Evolutionary conservation across 2,329 filamentous ascomycete species (phyloP).

Genomic region (Colletotrichum cuscutae): DNA sequence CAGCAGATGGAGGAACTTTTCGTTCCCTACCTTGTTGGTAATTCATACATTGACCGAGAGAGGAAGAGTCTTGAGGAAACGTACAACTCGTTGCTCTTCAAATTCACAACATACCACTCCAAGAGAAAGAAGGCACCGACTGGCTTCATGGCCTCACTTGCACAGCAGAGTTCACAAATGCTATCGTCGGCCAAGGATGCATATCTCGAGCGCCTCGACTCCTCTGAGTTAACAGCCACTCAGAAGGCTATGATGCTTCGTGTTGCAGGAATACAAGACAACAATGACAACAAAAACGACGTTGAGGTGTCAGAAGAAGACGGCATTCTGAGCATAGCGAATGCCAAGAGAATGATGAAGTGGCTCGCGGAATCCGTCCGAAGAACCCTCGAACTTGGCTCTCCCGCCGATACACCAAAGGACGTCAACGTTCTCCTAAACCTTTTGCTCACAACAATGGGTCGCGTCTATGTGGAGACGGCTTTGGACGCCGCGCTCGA

Average conservation of each 20-base stretch:
- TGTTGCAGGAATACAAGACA: slow-evolving; percentile 85
- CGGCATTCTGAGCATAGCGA: slow-evolving; percentile 82
- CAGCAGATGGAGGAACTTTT: slow-evolving; percentile 83
- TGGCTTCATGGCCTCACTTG: slow-evolving; percentile 91
- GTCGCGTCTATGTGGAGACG: slow-evolving; percentile 80
- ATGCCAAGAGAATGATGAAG: slow-evolving; percentile 96
- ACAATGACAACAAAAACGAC: slow-evolving; percentile 80
- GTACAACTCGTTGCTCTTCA: slow-evolving; percentile 93
- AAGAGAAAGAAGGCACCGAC: slow-evolving; percentile 87
- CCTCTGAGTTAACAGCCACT: slow-evolving; percentile 85
- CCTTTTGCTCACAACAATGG: slow-evolving; percentile 87
- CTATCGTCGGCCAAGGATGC: slow-evolving; percentile 89
- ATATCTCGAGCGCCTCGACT: slow-evolving; percentile 89
- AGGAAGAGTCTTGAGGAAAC: slow-evolving; percentile 79
- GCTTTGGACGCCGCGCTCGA: slow-evolving; percentile 77
- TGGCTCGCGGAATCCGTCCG: slow-evolving; percentile 97
- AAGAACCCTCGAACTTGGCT: slow-evolving; percentile 88
- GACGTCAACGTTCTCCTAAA: slow-evolving; percentile 88
- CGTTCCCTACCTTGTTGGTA: slow-evolving; percentile 75
- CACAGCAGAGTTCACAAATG: slow-evolving; percentile 89
- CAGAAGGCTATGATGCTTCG: slow-evolving; percentile 92
- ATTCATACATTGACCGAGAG: slow-evolving; percentile 77
- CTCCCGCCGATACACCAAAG: slow-evolving; percentile 88
- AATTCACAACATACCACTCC: slow-evolving; percentile 95
- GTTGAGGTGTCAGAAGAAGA: slow-evolving; percentile 93